Evolutionary conservation across 768 basidiomycete genomes (phyloP).

Genomic region (Austroboletus festivus): DNA sequence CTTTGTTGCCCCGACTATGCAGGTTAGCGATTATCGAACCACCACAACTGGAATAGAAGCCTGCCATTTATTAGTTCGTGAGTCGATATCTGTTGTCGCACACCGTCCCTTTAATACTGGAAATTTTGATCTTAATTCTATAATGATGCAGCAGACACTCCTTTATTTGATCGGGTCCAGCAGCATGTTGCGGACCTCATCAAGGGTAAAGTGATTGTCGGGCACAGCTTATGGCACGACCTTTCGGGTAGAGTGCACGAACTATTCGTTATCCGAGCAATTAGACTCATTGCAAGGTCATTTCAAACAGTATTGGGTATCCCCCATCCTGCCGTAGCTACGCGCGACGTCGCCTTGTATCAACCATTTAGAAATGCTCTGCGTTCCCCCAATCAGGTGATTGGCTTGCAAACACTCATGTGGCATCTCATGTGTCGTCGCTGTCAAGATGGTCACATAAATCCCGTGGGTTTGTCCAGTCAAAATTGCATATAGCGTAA

Average conservation of each 20-base stretch:
- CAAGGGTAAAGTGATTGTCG: conserved; percentile 68
- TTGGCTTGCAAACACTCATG: conserved; percentile 75
- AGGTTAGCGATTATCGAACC: conserved; percentile 74
- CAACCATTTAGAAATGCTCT: conserved; percentile 75
- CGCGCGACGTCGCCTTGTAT: conserved; percentile 79
- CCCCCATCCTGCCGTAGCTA: conserved; percentile 72
- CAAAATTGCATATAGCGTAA: background rate
- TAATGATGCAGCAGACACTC: conserved; percentile 35
- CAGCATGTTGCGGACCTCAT: conserved; percentile 61
- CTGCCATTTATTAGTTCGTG: conserved; percentile 39
- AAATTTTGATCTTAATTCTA: conserved; percentile 1
- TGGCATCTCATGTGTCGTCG: conserved; percentile 82
- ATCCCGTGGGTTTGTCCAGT: conserved; percentile 56
- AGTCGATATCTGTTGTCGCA: conserved; percentile 10
- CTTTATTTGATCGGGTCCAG: conserved; percentile 61
- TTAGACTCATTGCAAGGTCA: conserved; percentile 12
- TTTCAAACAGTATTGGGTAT: conserved; percentile 64
- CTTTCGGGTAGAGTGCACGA: conserved; percentile 54
- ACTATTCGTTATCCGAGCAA: background rate
- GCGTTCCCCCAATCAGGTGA: conserved; percentile 58
- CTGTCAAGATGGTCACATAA: conserved; percentile 67
- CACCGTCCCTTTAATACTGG: background rate
- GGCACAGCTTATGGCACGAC: conserved; percentile 79
- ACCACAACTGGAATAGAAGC: conserved; percentile 55
- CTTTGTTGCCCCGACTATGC: conserved; percentile 62